phyloP scores from a whole-genome alignment of 2,329 filamentous ascomycete genomes.

The Arthroderma uncinatum region DNA sequence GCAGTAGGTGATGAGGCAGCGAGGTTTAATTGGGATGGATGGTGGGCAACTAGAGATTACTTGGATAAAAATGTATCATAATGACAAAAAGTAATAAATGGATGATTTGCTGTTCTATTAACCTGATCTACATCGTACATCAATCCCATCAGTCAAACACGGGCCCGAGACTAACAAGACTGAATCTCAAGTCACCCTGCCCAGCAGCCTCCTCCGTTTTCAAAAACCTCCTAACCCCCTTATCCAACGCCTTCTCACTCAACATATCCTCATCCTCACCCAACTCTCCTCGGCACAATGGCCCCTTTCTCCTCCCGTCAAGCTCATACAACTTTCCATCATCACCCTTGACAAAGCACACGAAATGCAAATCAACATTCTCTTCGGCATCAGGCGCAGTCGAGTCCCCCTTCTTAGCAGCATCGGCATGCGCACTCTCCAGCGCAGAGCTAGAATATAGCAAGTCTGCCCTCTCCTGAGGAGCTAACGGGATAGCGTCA shows the following conservation, averaged over 20 bases:
- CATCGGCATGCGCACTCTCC: constrained; percentile 65
- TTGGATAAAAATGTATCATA: not conserved
- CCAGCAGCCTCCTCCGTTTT: constrained; percentile 47
- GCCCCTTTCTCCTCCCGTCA: constrained; percentile 63
- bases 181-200: constrained; percentile 49
- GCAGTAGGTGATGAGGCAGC: constrained; percentile 52
- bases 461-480: constrained; percentile 55
- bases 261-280: constrained; percentile 56
- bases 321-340: constrained; percentile 69
- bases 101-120: not conserved
- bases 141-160: constrained; percentile 39
- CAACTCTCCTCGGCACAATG: constrained; percentile 55
- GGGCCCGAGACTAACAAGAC: constrained; percentile 49
- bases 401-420: constrained; percentile 68
- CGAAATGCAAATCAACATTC: constrained; percentile 86
- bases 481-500: constrained; percentile 58
- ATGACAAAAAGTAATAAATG: not conserved
- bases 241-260: constrained; percentile 60
- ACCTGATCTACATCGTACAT: not conserved
- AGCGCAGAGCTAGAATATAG: constrained; percentile 67
- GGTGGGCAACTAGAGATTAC: constrained; percentile 33
- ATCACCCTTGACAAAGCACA: constrained; percentile 73
- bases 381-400: constrained; percentile 65
- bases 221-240: constrained; percentile 55
- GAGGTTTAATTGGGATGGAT: constrained; percentile 46